These are phyloP conservation scores for Bryoerythrophyllum caledonicum DNA, from an alignment of 225 moss, liverwort and hornwort genomes.

Conservation along the genomic window DNA sequence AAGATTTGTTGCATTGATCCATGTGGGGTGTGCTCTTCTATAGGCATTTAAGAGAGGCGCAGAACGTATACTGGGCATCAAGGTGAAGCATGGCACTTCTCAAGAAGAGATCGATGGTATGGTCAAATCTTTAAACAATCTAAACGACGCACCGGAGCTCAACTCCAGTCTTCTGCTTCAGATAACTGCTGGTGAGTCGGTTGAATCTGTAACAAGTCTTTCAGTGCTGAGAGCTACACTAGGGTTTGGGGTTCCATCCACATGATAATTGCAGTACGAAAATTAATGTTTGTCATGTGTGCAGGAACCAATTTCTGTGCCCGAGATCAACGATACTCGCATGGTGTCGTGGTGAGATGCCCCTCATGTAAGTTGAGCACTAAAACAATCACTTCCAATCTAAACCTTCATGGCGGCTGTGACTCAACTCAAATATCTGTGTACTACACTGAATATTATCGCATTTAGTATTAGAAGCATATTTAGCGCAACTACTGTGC, in stretches of 20 bases:
- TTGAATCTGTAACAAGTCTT: neutral
- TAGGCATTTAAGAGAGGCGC: constrained; percentile 41
- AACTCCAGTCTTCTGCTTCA: constrained; percentile 30
- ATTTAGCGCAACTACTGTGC: too few species aligned
- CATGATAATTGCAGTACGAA: neutral
- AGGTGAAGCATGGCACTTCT: constrained; percentile 36
- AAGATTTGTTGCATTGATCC: neutral
- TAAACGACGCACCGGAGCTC: constrained; percentile 36
- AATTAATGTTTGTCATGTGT: neutral
- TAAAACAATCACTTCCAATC: neutral
- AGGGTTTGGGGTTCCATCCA: neutral
- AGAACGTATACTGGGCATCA: constrained; percentile 46
- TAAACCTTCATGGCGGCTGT: neutral
- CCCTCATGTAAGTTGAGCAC: too few species aligned
- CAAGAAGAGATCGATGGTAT: constrained; percentile 39
- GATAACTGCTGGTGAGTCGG: constrained; percentile 40
- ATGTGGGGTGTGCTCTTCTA: neutral
- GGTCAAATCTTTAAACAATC: constrained; percentile 43
- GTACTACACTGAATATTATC: too few species aligned
- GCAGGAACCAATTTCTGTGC: constrained; percentile 51
- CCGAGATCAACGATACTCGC: constrained; percentile 41
- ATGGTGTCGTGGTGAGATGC: constrained; percentile 45
- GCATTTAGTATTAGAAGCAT: too few species aligned
- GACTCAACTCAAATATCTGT: too few species aligned
- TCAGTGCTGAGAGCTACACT: neutral